Conservation (phyloP, 2,329 filamentous ascomycete species). For the Ilyonectria mors-panacis region DNA sequence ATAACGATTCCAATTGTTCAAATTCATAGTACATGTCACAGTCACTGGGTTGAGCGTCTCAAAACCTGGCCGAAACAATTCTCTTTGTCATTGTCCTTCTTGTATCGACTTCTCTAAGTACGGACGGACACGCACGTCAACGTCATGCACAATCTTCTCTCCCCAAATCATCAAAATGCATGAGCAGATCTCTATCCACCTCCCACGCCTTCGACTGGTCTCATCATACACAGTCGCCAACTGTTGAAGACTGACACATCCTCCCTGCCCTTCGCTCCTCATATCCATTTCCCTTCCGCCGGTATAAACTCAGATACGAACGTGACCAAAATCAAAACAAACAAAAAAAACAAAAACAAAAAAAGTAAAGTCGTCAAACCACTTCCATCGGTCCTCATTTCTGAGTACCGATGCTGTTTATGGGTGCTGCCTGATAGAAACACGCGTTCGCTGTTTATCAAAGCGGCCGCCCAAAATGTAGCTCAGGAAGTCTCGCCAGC, state of each 20-base stretch:
- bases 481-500: conserved; percentile 40
- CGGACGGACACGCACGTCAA: conserved; percentile 4
- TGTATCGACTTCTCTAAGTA: conserved; percentile 30
- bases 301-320: conserved; percentile 7
- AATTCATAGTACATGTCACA: not conserved
- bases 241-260: conserved; percentile 11
- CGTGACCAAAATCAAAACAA: conserved; percentile 23
- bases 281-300: conserved; percentile 5
- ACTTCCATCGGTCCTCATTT: conserved; percentile 12
- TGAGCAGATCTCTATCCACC: conserved; percentile 39
- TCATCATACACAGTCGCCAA: conserved; percentile 18
- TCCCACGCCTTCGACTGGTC: conserved; percentile 22
- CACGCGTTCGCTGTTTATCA: conserved; percentile 18
- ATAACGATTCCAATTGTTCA: not conserved
- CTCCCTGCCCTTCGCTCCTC: conserved; percentile 9
- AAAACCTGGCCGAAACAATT: conserved; percentile 10
- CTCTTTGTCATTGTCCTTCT: conserved; percentile 22
- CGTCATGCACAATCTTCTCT: conserved; percentile 31
- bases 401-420: conserved; percentile 18
- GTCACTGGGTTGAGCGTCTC: not conserved
- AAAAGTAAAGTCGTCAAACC: conserved; percentile 23
- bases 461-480: conserved; percentile 37
- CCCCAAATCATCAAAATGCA: conserved; percentile 37
- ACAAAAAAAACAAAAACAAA: conserved; percentile 15
- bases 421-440: conserved; percentile 14